Base-by-base conservation (phyloP, 2,329 filamentous ascomycete species). In the Venturia effusa region DNA sequence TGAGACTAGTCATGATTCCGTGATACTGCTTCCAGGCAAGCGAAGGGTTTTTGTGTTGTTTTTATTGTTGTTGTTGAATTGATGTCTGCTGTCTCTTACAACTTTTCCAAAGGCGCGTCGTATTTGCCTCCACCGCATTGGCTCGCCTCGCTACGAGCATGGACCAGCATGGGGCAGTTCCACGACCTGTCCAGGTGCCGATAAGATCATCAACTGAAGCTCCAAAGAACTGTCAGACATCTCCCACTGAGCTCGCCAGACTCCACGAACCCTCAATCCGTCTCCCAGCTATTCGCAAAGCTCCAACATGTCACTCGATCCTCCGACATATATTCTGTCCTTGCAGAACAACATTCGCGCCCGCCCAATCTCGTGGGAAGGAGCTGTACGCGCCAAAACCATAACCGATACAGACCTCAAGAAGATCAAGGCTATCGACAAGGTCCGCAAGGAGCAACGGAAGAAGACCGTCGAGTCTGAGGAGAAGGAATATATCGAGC, bases 311-410 rank as follows among this genome's bases (percentile, higher is more conserved):
- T 93, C 92, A 74, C 85, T 96, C 76, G 92, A 97, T 74, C 89
- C 91, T 70, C 92, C 92, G 66, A 89, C 90, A 66, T 97, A 97
- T 77, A 84, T 90, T 68, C 83, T 86, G 74, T 93, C 91, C 69
- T 84, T 97, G 70, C 92, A 96, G 81, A 95, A 90, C 84, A 97
- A 97, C 82, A 96, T 97, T 75, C 90, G 94, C 74, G 89, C 90
- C 73, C 86, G 94, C 69, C 92, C 92, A 68, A 96, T 99, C 78
- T 92, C 93, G 65, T 99, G 94, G 94, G 93, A 97, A 77, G 93
- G 93, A 71, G 92, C 93, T 71, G 91, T 96, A 69, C 86, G 94
- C 76, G 91, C 91, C 70, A 91, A 92, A 76, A 94, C 91, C 72
- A 89, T 99, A 77, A 96, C 90, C 65, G 93, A 97, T 70, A 88